phyloP scores from a whole-genome alignment of 192 early-diverging fungal genomes.

The Glomus cerebriforme region DNA sequence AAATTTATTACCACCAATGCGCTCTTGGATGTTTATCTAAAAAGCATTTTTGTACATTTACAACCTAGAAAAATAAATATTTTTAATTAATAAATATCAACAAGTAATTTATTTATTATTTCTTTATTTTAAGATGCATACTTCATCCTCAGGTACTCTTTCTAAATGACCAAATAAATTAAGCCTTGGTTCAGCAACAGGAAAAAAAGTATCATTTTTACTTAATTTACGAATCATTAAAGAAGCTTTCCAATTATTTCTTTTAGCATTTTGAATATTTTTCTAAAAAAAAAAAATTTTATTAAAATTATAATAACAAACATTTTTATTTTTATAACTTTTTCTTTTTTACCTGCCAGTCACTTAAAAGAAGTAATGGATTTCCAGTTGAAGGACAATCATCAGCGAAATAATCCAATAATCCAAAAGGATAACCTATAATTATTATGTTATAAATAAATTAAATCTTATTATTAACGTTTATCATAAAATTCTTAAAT shows the following conservation, averaged over 20 bases:
- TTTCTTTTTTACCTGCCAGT: constrained; percentile 41
- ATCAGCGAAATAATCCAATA: constrained; percentile 54
- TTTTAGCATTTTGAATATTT: constrained; percentile 39
- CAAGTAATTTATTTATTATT: too few species aligned
- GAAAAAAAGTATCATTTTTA: constrained; percentile 25
- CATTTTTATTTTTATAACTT: not conserved
- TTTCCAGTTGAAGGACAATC: constrained; percentile 46
- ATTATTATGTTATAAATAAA: too few species aligned
- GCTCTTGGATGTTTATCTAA: constrained; percentile 46
- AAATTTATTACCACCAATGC: constrained; percentile 33
- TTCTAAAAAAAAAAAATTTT: too few species aligned
- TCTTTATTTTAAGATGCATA: not conserved
- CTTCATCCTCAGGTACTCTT: constrained; percentile 17
- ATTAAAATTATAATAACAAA: too few species aligned
- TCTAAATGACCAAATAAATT: constrained; percentile 47
- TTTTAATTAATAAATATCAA: not conserved
- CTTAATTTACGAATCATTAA: constrained; percentile 45
- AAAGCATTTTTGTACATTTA: constrained; percentile 39
- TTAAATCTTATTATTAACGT: too few species aligned
- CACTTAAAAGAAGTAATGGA: constrained; percentile 47
- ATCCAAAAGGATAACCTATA: constrained; percentile 51
- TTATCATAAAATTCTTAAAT: too few species aligned
- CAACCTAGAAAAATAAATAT: constrained; percentile 21
- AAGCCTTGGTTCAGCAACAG: constrained; percentile 48
- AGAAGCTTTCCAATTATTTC: constrained; percentile 34